phyloP scores from a whole-genome alignment of 495 filamentous ascomycete genomes.

The Penicillium salamii region DNA sequence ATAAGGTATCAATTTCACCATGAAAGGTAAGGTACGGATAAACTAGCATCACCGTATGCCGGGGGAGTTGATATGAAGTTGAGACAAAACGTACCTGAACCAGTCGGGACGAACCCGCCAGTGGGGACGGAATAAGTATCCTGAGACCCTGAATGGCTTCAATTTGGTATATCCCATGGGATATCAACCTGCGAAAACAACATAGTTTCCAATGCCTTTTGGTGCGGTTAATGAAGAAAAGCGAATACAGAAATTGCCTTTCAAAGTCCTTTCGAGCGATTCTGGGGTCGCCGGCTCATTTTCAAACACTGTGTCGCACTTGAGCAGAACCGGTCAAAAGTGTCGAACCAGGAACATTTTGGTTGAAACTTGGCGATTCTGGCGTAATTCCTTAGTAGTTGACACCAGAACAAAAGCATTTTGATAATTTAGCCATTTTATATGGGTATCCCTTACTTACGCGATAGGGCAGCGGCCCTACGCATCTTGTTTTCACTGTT shows the following conservation, averaged over 20 bases:
- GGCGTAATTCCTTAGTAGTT: background rate
- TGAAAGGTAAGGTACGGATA: constrained; percentile 9
- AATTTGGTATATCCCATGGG: background rate
- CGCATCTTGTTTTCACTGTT: background rate
- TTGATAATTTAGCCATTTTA: background rate
- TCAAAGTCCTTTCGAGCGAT: too few species aligned
- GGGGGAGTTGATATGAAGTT: background rate
- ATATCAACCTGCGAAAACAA: too few species aligned
- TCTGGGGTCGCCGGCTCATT: background rate
- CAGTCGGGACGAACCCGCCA: constrained; percentile 8
- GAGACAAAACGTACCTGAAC: constrained; percentile 11
- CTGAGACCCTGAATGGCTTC: background rate
- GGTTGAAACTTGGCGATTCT: background rate
- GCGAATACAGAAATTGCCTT: too few species aligned
- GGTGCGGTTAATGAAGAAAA: too few species aligned
- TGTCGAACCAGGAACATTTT: background rate
- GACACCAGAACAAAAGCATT: background rate
- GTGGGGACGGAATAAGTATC: constrained; percentile 2
- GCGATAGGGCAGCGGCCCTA: constrained; percentile 9
- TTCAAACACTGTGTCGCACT: background rate
- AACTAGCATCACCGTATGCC: constrained; percentile 14
- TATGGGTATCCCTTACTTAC: background rate
- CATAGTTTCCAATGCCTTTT: too few species aligned
- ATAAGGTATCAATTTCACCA: constrained; percentile 20
- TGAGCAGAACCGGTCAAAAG: background rate